Evolutionary conservation across 805 yeast genomes (phyloP), one percentile per base, ranked within the genome.

Genomic region (Candida saitoana): DNA sequence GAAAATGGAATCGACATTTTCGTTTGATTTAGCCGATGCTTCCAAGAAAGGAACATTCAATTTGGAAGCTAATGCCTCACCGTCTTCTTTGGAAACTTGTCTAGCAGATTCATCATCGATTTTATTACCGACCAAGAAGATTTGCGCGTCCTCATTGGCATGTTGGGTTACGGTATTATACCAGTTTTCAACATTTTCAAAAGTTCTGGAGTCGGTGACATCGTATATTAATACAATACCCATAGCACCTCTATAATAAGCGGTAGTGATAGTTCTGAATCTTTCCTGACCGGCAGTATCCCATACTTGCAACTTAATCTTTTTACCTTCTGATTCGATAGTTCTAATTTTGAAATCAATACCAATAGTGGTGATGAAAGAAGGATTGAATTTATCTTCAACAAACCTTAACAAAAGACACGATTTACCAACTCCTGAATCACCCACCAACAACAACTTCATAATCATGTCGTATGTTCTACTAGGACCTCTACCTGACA

Each of bases 221-320:
- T 86, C 95, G 60, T 85, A 86, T 29, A 86, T 89, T 56, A 86
- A 74, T 39, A 85, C 82, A 55, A 86, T 85, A 49, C 95, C 95
- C 82, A 84, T 82, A 44, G 95, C 93, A 44, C 95, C 95, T 64
- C 95, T 79, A 66, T 86, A 86, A 65, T 86, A 86, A 1, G 95
- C 91, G n/a, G 93, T 84, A 38, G 93, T 90, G 68, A 89, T 89
- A 33, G 96, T 87, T 69, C 96, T 79, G 71, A 89, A 89, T 58
- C 96, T 76, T 63, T 89, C 96, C 69, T 89, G 96, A n/a, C 96
- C 96, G 1, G 96, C 96, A 32, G 96, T 89, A 62, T 89, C 96
- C 96, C 96, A 85, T 34, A 91, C 86, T 65, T 93, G 99, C 60
- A 91, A 77, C 69, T 93, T 93, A 66, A 93, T 86, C 50, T 84